Base-by-base conservation (phyloP, 192 early-diverging fungal genomes). In the Linnemannia zychae region DNA sequence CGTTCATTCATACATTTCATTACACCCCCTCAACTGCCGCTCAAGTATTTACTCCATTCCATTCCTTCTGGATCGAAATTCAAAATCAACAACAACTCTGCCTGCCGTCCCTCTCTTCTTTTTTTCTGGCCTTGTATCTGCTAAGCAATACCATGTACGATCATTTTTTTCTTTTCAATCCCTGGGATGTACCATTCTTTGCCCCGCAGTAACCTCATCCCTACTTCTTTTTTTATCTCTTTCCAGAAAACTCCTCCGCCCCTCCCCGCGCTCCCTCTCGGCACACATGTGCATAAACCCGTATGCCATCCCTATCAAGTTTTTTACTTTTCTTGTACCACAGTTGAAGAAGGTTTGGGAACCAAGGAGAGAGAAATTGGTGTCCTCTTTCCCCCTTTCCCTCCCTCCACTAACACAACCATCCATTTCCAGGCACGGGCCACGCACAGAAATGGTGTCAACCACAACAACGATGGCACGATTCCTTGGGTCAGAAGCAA, bases 391-490 rank as follows among this genome's bases (percentile, higher is more conserved):
- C 38, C 24, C 15, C 22, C 44, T 12, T 48, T 22, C 44, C 24
- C 11, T 40, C 38, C 12, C 38, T 22, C 69, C 22, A 7, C 2
- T 40, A 20, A 12, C 68, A 16, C 38, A 70, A 18, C 36, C 6
- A 33, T 17, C 18, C 12, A 46, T 28, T 63, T 31, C 38, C 28
- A 48, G 40, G 69, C 69, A 71, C 69, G 69, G 69, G 13, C 69
- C 69, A 48, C 69, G 48, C 28, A 12, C 28, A 63, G 15, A 57
- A 28, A 71, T 71, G 69, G 69, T 48, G 69, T 71, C 69, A 71
- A 71, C 69, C 6, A 46, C 69, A 46, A 47, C 24, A 28, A 46
- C n/a, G 4, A 71, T 71, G 69, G 13, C 69, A 71, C 37, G 38
- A 71, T 71, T 28, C 67, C 6, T 22, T 6, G 20, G 22, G 36